Percentiles rank a stretch among this genome's conserved stretches.
Evolutionary conservation across 768 basidiomycete genomes (phyloP).

Genomic region (Naganishia antarctica): DNA sequence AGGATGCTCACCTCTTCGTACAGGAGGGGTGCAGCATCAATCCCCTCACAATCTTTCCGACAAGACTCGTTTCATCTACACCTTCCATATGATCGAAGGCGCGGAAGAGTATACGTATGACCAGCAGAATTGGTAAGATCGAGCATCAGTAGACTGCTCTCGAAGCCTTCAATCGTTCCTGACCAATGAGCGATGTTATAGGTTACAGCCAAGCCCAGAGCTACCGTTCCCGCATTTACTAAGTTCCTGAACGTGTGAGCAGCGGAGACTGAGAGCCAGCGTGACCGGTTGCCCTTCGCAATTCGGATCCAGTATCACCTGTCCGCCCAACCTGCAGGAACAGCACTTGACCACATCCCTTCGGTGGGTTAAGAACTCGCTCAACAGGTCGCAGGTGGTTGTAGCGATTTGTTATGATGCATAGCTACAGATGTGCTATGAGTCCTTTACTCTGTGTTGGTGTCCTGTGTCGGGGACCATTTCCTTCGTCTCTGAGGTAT

Average conservation of each 20-base stretch:
- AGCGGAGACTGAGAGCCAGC: too few relatives aligned
- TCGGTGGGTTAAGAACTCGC: too few relatives aligned
- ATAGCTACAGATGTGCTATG: too few relatives aligned
- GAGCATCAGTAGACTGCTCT: background rate
- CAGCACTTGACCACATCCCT: too few relatives aligned
- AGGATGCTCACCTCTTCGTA: background rate
- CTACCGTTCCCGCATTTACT: slow-evolving; percentile 63
- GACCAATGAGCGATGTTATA: slow-evolving; percentile 15
- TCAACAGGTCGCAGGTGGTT: too few relatives aligned
- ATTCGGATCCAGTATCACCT: too few relatives aligned
- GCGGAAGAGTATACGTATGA: slow-evolving; percentile 62
- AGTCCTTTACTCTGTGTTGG: too few relatives aligned
- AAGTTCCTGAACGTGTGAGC: background rate
- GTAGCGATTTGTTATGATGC: too few relatives aligned
- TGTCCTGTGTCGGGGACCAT: too few relatives aligned
- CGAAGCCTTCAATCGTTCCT: background rate
- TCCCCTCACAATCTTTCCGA: slow-evolving; percentile 77
- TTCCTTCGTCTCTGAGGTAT: too few relatives aligned
- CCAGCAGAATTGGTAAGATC: slow-evolving; percentile 70
- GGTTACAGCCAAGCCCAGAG: slow-evolving; percentile 75
- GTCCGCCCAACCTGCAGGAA: too few relatives aligned
- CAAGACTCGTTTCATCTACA: slow-evolving; percentile 79
- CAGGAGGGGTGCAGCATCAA: slow-evolving; percentile 72
- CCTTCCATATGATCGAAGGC: slow-evolving; percentile 70
- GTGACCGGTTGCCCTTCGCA: too few relatives aligned